Evolutionary conservation across 306 rosid species (phyloP), one percentile per base, ranked within the genome.

Genomic region (Vachellia collinsii): DNA sequence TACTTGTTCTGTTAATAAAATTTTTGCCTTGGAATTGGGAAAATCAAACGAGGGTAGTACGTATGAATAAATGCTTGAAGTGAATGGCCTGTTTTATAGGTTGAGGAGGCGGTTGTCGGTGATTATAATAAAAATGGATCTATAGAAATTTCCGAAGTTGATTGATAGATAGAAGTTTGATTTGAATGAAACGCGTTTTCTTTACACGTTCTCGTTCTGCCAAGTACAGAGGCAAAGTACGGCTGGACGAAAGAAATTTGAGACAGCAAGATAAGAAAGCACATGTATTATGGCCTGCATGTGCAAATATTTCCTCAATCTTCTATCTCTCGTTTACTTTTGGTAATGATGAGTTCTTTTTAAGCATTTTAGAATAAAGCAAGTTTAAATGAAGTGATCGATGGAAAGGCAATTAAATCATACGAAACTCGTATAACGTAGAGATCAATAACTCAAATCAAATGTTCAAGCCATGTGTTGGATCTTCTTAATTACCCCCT

Each of bases 51-150:
- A 71, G 17, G 44, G 3, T 8, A 48, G 59, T 53, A 5, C 3
- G 22, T 16, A 20, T 20, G 59, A 19, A 47, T 39, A 48, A 36
- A 23, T 59, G 37, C 41, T 67, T 9, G 70, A 67, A 73, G 73
- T 25, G 78, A 70, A 70, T 73, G 87, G 29, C 42, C 4, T n/a
- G 72, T 46, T 85, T 79, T 87, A 87, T 89, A 85, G 89, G 63
- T 39, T 46, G 75, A 81, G 68, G 12, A 87, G 84, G 88, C 88
- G 87, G 81, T 83, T 87, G 92, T 83, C 92, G 92, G 94, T 90
- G 94, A 88, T 76, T 84, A 82, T 63, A 81, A 88, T 80, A 72
- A 80, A 77, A 66, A 56, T 43, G 81, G 81, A 83, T 83, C 78
- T 68, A 39, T 23, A 65, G 9, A 79, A 62, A 70, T 42, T 72